Evolutionary conservation across 495 filamentous ascomycete genomes (phyloP).

Genomic region (Astrothelium subdiscretum): DNA sequence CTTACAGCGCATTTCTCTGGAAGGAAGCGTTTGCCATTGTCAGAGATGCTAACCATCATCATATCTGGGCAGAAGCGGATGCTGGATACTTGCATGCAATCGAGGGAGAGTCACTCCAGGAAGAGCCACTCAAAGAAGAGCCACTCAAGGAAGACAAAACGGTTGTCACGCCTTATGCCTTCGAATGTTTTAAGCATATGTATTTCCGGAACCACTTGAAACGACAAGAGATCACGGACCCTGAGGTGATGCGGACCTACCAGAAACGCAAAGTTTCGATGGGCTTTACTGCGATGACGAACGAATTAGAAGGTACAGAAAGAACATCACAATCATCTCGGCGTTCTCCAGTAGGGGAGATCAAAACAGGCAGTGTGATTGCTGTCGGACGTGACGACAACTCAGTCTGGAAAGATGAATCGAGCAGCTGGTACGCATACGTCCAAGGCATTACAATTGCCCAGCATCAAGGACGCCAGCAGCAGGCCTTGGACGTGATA

Average conservation of each 20-base stretch:
- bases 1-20: conserved; percentile 49
- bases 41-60: conserved; percentile 21
- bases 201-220: conserved; percentile 41
- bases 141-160: conserved; percentile 31
- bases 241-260: background rate
- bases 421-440: conserved; percentile 49
- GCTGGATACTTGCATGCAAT: conserved; percentile 16
- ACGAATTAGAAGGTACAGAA: background rate
- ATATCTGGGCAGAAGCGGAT: conserved; percentile 38
- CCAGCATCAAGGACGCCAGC: conserved; percentile 24
- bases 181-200: conserved; percentile 50
- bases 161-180: conserved; percentile 55
- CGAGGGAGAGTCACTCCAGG: background rate
- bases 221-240: background rate
- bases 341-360: background rate
- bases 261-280: conserved; percentile 6
- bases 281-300: conserved; percentile 3
- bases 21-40: conserved; percentile 39
- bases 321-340: background rate
- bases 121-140: conserved; percentile 8
- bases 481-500: conserved; percentile 43
- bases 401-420: conserved; percentile 43
- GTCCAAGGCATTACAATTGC: conserved; percentile 39
- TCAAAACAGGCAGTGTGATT: conserved; percentile 41
- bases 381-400: conserved; percentile 34